phyloP scores from a whole-genome alignment of 1,284 basidiomycete genomes.

The Taiwanofungus camphoratus region DNA sequence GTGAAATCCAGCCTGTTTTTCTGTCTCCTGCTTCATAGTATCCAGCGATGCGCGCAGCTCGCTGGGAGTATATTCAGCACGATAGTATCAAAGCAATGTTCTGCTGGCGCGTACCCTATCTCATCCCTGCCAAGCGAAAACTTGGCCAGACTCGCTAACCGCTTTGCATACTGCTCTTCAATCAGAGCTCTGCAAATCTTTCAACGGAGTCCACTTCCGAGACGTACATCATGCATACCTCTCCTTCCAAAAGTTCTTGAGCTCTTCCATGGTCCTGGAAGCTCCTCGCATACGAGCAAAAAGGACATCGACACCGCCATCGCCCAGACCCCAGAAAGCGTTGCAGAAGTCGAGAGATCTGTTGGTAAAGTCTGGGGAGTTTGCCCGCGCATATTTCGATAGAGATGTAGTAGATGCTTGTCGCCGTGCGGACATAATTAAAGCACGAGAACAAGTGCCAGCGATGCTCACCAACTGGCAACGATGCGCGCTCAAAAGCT shows the following conservation, averaged over 20 bases:
- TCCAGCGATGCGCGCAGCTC: conserved; percentile 78
- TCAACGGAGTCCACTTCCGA: too few relatives aligned
- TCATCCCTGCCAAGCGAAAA: conserved; percentile 79
- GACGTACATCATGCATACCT: conserved; percentile 47
- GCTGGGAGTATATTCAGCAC: conserved; percentile 32
- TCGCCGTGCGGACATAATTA: conserved; percentile 38
- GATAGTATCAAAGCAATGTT: conserved; percentile 2
- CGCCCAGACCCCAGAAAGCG: conserved; percentile 87
- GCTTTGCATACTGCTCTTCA: conserved; percentile 95
- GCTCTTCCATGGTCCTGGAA: conserved; percentile 83
- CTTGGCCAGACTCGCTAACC: conserved; percentile 80
- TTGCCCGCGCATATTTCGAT: conserved; percentile 54
- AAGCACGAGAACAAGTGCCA: too few relatives aligned
- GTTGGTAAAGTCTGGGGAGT: conserved; percentile 42
- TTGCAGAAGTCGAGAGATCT: conserved; percentile 88
- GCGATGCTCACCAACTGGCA: too few relatives aligned
- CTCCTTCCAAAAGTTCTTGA: conserved; percentile 86
- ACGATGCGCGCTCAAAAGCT: too few relatives aligned
- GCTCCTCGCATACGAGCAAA: conserved; percentile 85
- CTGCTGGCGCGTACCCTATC: conserved; percentile 58
- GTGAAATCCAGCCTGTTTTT: conserved; percentile 73
- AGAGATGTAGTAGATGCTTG: conserved; percentile 73
- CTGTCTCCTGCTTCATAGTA: conserved; percentile 77
- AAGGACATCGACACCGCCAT: conserved; percentile 87
- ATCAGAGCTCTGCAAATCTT: conserved; percentile 64